These are phyloP conservation scores for Epichloe coenophiala DNA, from an alignment of 2,329 filamentous ascomycete genomes.

Conservation along the genomic window DNA sequence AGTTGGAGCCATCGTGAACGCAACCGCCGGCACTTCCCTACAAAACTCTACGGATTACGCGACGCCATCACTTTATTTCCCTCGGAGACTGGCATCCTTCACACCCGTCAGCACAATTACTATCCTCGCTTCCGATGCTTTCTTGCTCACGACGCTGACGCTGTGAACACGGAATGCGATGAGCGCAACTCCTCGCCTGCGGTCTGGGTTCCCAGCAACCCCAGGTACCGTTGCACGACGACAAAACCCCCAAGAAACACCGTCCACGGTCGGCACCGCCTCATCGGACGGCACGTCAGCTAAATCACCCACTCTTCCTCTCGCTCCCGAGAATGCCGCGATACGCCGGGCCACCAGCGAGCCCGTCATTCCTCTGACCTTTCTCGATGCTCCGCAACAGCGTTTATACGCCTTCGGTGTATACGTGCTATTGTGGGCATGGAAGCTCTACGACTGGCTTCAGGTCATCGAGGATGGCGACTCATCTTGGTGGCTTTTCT, in stretches of 20 bases:
- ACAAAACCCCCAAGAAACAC: conserved; percentile 19
- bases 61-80: not conserved
- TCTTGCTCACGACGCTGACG: conserved; percentile 1
- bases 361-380: conserved; percentile 66
- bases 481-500: conserved; percentile 76
- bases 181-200: conserved; percentile 70
- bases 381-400: conserved; percentile 84
- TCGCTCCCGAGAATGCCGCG: conserved; percentile 30
- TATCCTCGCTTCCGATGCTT: conserved; percentile 5
- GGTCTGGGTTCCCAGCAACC: conserved; percentile 70
- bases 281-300: conserved; percentile 17
- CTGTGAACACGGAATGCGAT: conserved; percentile 48
- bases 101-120: not conserved
- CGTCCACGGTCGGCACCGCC: conserved; percentile 17
- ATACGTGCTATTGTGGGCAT: conserved; percentile 63
- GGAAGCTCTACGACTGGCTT: conserved; percentile 79
- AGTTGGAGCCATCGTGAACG: not conserved
- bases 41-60: not conserved
- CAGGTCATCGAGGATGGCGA: conserved; percentile 66
- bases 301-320: conserved; percentile 26
- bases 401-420: conserved; percentile 74
- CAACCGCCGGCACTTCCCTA: not conserved
- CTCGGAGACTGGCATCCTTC: not conserved
- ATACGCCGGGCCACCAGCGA: conserved; percentile 17
- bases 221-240: conserved; percentile 38